A percentile compares a stretch with the other conserved stretches of the same genome.
phyloP scores from a whole-genome alignment of 805 yeast species.

The Ogataea trehaloabstinens region DNA sequence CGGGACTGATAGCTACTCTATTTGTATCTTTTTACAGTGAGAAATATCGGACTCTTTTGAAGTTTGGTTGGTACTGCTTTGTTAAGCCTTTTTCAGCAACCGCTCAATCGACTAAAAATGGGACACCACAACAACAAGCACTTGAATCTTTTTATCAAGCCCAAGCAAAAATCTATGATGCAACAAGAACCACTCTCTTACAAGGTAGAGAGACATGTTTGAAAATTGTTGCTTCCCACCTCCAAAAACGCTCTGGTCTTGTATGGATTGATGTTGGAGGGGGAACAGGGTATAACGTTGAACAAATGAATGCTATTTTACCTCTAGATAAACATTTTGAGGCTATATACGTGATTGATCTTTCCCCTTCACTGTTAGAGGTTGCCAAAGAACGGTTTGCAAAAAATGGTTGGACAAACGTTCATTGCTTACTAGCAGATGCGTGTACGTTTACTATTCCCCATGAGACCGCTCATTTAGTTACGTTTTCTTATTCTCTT shows the following conservation, averaged over 20 bases:
- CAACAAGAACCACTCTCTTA: constrained; percentile 62
- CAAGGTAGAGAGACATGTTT: constrained; percentile 71
- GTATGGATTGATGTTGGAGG: constrained; percentile 85
- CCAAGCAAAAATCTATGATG: constrained; percentile 76
- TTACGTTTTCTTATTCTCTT: constrained; percentile 76
- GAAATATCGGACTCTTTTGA: constrained; percentile 8
- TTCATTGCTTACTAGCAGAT: constrained; percentile 68
- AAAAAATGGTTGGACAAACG: constrained; percentile 51
- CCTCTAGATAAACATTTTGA: constrained; percentile 50
- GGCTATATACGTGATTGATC: constrained; percentile 69
- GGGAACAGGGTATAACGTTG: constrained; percentile 83
- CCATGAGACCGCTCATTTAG: constrained; percentile 55
- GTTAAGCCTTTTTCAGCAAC: constrained; percentile 52
- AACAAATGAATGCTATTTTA: constrained; percentile 60
- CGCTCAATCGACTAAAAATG: constrained; percentile 25
- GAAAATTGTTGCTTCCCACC: constrained; percentile 56
- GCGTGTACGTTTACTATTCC: constrained; percentile 68
- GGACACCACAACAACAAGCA: constrained; percentile 51
- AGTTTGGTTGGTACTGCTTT: constrained; percentile 52
- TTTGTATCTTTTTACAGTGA: constrained; percentile 8
- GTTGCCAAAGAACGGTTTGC: constrained; percentile 62
- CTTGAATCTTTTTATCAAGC: constrained; percentile 70
- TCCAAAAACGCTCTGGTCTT: constrained; percentile 40
- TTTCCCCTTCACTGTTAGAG: constrained; percentile 73
- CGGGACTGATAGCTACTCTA: constrained; percentile 2